Base-by-base conservation (phyloP, 805 yeast species). In the Pichia paraexigua region DNA sequence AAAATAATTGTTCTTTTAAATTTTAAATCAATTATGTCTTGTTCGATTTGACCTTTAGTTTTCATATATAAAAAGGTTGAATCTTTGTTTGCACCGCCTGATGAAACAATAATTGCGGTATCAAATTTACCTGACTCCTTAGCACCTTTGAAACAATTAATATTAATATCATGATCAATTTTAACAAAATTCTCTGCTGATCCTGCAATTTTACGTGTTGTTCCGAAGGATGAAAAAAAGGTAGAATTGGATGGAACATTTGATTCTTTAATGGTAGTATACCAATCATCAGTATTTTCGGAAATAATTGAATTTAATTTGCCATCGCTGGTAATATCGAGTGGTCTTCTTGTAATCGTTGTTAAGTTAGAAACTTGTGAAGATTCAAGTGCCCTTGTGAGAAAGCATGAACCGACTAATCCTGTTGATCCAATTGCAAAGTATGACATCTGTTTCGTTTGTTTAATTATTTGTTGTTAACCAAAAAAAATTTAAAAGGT, bases 41-140 rank as follows among this genome's bases (percentile, higher is more conserved):
- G 76, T 63, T 90, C 97, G 46, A 86, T 71, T 48, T 82, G 78
- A 28, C 95, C 96, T 64, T 90, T 90, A 66, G 85, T 74, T 58
- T 74, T 74, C 43, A 78, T 48, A 60, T 89, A 90, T 5, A 83
- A 75, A 42, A 87, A 71, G n/a, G 58, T 58, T 0, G 95, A 85
- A 37, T 61, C 57, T 0, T 76, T 59, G 52, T 70, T 71, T 0
- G 96, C 88, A n/a, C 89, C 89, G 0, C 61, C 47, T 3, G 90
- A 71, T 4, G 90, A 80, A 6, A 90, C 76, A 15, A 90, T 63
- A 4, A 90, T 82, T 56, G 78, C 80, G 1, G 89, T 84, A 41
- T 76, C 73, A 57, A 80, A 80, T 25, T 61, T 60, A 0, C 94
- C 94, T 2, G 77, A 75, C 5, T 71, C 79, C 62, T 79, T 83